phyloP scores from a whole-genome alignment of 2,329 filamentous ascomycete species.

The Myriosclerotinia duriaeana region DNA sequence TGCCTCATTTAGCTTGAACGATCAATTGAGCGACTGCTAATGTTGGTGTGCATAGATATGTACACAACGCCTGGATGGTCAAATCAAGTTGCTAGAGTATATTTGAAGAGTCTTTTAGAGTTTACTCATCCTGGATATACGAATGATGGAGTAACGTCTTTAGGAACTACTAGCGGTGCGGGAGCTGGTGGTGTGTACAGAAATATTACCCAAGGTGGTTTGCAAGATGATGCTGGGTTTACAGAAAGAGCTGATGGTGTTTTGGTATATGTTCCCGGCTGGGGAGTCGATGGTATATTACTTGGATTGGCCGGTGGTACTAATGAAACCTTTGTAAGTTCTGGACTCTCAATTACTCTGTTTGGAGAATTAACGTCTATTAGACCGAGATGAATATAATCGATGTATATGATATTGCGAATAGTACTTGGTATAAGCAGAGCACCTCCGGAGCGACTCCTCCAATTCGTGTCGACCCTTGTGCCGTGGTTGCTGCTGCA shows the following conservation, averaged over 20 bases:
- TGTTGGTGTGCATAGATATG: conserved; percentile 42
- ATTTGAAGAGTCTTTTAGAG: conserved; percentile 72
- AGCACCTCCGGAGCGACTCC: conserved; percentile 63
- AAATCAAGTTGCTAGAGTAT: conserved; percentile 61
- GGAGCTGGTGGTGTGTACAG: conserved; percentile 63
- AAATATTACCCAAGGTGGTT: conserved; percentile 71
- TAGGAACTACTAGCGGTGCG: conserved; percentile 56
- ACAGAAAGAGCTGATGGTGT: conserved; percentile 72
- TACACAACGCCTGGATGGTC: conserved; percentile 62
- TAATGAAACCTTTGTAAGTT: conserved; percentile 62
- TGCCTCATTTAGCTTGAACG: background rate
- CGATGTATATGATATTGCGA: conserved; percentile 75
- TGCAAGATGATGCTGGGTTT: conserved; percentile 66
- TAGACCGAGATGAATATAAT: conserved; percentile 65
- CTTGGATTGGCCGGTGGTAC: conserved; percentile 72
- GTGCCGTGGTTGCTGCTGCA: conserved; percentile 66
- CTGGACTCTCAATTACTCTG: background rate
- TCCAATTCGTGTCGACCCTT: conserved; percentile 68
- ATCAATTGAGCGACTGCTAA: background rate
- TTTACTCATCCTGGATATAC: conserved; percentile 71
- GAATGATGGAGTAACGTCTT: conserved; percentile 60
- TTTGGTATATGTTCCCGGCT: conserved; percentile 72
- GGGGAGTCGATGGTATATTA: conserved; percentile 67
- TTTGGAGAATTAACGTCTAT: conserved; percentile 23
- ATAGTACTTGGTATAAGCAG: conserved; percentile 72